Conservation (phyloP, 1,284 basidiomycete genomes). For the Cerrena zonata region DNA sequence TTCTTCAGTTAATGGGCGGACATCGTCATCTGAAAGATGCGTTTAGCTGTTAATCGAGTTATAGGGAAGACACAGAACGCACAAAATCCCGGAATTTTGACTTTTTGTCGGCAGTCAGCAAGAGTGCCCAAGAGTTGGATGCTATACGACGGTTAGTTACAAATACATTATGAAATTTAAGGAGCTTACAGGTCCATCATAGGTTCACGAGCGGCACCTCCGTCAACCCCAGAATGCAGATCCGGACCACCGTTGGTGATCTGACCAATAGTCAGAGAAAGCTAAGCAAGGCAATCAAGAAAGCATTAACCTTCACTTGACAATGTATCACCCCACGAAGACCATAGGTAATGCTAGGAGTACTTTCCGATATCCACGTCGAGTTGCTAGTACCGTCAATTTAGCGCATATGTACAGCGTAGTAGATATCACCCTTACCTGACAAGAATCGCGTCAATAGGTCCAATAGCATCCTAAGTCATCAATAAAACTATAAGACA, state of each 20-base stretch:
- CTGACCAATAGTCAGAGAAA: slow-evolving; percentile 25
- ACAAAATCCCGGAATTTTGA: slow-evolving; percentile 85
- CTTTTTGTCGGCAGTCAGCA: slow-evolving; percentile 49
- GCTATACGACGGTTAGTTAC: no score
- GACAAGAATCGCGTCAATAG: slow-evolving; percentile 81
- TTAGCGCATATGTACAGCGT: background rate
- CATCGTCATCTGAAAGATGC: slow-evolving; percentile 63
- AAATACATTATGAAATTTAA: no score
- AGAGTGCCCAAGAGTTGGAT: slow-evolving; percentile 75
- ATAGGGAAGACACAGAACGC: no score
- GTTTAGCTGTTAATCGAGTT: no score
- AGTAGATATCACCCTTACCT: slow-evolving; percentile 39
- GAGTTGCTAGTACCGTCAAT: slow-evolving; percentile 67
- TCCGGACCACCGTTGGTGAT: slow-evolving; percentile 69
- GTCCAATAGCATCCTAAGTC: slow-evolving; percentile 70
- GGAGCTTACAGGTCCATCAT: slow-evolving; percentile 83
- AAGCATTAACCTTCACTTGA: slow-evolving; percentile 52
- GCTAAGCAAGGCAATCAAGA: background rate
- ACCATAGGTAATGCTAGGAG: slow-evolving; percentile 95
- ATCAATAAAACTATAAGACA: no score
- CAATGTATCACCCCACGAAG: slow-evolving; percentile 89
- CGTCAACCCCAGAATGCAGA: slow-evolving; percentile 88
- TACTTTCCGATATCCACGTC: slow-evolving; percentile 91
- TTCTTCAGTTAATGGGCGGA: slow-evolving; percentile 59
- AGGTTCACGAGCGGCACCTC: slow-evolving; percentile 81